Evolutionary conservation across 345 rosid species (phyloP).

Genomic region (Eucalyptus curtisii): DNA sequence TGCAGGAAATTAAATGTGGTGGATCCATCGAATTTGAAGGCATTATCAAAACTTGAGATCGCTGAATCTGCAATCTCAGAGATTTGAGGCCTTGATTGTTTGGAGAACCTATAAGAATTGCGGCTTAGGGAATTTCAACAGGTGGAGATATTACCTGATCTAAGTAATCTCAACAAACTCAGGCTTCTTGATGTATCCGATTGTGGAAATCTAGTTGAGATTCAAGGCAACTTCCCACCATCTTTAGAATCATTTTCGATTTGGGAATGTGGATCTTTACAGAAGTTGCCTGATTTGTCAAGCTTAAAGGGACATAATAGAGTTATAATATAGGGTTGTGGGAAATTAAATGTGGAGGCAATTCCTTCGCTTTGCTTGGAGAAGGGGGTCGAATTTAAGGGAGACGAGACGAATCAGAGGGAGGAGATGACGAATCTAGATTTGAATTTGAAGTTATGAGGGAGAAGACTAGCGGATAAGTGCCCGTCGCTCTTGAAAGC

Average conservation of each 20-base stretch:
- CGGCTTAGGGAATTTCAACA: rapidly evolving
- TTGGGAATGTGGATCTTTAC: rapidly evolving
- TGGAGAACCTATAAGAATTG: neutral
- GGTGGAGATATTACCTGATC: neutral
- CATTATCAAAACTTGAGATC: neutral
- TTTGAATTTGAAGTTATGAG: too few relatives aligned
- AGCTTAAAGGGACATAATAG: rapidly evolving
- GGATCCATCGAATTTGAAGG: too few relatives aligned
- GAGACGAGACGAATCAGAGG: too few relatives aligned
- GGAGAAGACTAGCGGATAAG: too few relatives aligned
- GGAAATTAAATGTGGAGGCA: neutral
- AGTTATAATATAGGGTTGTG: rapidly evolving
- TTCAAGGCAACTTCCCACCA: too few relatives aligned
- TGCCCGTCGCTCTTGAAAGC: too few relatives aligned
- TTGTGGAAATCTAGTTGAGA: too few relatives aligned
- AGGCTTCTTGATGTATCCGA: rapidly evolving
- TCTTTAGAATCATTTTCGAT: rapidly evolving
- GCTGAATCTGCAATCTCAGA: neutral
- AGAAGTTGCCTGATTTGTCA: too few relatives aligned
- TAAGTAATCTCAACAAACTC: too few relatives aligned
- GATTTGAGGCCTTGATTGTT: neutral
- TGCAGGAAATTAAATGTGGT: too few relatives aligned
- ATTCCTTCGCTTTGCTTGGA: neutral
- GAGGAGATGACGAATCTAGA: too few relatives aligned
- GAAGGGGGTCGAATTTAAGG: too few relatives aligned